These are phyloP conservation scores for Abelmoschus esculentus DNA, from an alignment of 345 rosid species.

Conservation along the genomic window DNA sequence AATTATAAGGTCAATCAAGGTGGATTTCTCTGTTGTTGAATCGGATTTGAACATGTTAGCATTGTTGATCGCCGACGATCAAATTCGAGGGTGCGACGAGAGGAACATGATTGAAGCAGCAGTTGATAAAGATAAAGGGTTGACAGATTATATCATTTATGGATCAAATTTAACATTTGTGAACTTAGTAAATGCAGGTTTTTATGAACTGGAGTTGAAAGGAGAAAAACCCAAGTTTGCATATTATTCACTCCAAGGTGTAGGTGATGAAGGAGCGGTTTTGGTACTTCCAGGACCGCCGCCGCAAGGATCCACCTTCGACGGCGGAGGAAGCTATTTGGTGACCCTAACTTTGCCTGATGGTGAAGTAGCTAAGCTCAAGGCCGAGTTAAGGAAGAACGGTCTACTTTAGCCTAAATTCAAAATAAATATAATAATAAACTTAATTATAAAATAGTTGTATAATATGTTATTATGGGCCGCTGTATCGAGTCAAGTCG, in stretches of 20 bases:
- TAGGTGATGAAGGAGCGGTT: constrained; percentile 58
- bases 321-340: constrained; percentile 24
- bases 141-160: constrained; percentile 42
- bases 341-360: constrained; percentile 41
- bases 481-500: no score
- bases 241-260: constrained; percentile 36
- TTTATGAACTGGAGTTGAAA: constrained; percentile 37
- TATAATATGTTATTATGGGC: no score
- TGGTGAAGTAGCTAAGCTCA: constrained; percentile 28
- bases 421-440: no score
- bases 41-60: constrained; percentile 28
- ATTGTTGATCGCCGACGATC: constrained; percentile 5
- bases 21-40: constrained; percentile 21
- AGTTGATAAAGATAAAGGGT: constrained; percentile 35
- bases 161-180: constrained; percentile 61
- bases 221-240: constrained; percentile 35
- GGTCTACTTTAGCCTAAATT: constrained; percentile 16
- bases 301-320: background rate
- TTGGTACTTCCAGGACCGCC: constrained; percentile 30
- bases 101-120: constrained; percentile 32
- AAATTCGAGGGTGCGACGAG: constrained; percentile 31
- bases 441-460: no score
- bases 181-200: constrained; percentile 34
- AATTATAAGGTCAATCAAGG: constrained; percentile 31
- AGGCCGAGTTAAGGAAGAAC: constrained; percentile 30